Percentiles rank a stretch among this genome's conserved stretches.
These are phyloP conservation scores for Mycena metata DNA, from an alignment of 768 basidiomycete species.

Conservation along the genomic window DNA sequence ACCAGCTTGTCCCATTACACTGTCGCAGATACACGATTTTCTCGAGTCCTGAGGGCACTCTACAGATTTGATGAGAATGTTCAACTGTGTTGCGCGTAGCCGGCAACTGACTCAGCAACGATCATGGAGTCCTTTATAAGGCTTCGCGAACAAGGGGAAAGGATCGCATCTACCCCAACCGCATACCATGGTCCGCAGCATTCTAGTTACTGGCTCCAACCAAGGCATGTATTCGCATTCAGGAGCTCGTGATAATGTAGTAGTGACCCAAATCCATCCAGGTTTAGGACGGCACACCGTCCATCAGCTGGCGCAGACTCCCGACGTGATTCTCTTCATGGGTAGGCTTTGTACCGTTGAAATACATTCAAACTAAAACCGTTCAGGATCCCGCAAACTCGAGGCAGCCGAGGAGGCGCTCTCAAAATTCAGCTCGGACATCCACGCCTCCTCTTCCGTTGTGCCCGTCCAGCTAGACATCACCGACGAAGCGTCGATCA, in stretches of 20 bases:
- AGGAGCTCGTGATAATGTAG: not conserved
- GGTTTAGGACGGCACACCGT: slow-evolving; percentile 30
- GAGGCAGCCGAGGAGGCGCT: slow-evolving; percentile 23
- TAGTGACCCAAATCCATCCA: not conserved
- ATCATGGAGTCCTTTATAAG: too few relatives aligned
- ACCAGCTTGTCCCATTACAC: too few relatives aligned
- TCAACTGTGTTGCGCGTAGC: too few relatives aligned
- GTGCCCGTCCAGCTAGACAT: slow-evolving; percentile 33
- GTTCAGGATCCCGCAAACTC: slow-evolving; percentile 23
- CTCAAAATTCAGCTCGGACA: not conserved
- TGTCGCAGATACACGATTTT: too few relatives aligned
- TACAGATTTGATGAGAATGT: too few relatives aligned
- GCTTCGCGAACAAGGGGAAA: too few relatives aligned
- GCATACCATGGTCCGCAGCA: too few relatives aligned
- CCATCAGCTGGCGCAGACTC: slow-evolving; percentile 23
- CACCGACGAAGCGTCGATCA: slow-evolving; percentile 26
- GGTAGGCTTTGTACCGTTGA: not conserved
- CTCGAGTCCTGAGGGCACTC: too few relatives aligned
- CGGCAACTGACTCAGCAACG: too few relatives aligned
- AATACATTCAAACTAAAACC: not conserved
- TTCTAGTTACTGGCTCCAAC: slow-evolving; percentile 29
- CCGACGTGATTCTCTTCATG: slow-evolving; percentile 27
- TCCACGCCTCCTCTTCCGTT: slow-evolving; percentile 25
- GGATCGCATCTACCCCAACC: too few relatives aligned
- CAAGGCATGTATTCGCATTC: slow-evolving; percentile 20